phyloP scores from a whole-genome alignment of 2,329 filamentous ascomycete species.

The Magnaporthiopsis poae region DNA sequence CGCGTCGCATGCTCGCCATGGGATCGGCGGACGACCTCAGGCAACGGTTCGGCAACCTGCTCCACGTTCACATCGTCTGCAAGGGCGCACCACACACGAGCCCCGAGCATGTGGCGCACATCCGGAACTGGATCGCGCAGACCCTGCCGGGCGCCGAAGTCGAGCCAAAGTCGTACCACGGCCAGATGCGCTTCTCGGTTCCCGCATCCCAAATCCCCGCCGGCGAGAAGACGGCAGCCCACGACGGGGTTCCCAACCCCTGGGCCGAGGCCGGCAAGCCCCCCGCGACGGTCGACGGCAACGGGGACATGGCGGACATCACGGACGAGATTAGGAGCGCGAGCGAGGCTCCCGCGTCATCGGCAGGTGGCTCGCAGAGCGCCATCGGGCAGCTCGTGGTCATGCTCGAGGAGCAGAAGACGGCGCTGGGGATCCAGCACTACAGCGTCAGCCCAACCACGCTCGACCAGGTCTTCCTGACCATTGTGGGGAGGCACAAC shows the following conservation, averaged over 20 bases:
- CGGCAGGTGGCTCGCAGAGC: slow-evolving; percentile 20
- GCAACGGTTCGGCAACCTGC: slow-evolving; percentile 63
- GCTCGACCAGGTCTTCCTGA: slow-evolving; percentile 81
- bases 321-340: slow-evolving; percentile 4
- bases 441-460: slow-evolving; percentile 82
- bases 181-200: slow-evolving; percentile 77
- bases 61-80: slow-evolving; percentile 75
- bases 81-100: slow-evolving; percentile 63
- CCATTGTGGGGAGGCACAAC: slow-evolving; percentile 71
- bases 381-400: slow-evolving; percentile 62
- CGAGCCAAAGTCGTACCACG: slow-evolving; percentile 69
- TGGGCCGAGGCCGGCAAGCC: slow-evolving; percentile 2
- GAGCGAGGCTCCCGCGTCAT: background rate
- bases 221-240: background rate
- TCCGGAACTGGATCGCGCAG: slow-evolving; percentile 55
- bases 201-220: slow-evolving; percentile 36
- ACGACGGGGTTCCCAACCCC: background rate
- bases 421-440: slow-evolving; percentile 64
- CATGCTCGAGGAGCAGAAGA: slow-evolving; percentile 60
- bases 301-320: background rate
- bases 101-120: slow-evolving; percentile 54
- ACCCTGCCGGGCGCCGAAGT: slow-evolving; percentile 57
- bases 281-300: background rate
- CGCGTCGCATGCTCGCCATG: slow-evolving; percentile 73
- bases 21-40: slow-evolving; percentile 66